Base-by-base conservation (phyloP, 371 early-diverging fungal genomes). In the Apophysomyces trapeziformis region DNA sequence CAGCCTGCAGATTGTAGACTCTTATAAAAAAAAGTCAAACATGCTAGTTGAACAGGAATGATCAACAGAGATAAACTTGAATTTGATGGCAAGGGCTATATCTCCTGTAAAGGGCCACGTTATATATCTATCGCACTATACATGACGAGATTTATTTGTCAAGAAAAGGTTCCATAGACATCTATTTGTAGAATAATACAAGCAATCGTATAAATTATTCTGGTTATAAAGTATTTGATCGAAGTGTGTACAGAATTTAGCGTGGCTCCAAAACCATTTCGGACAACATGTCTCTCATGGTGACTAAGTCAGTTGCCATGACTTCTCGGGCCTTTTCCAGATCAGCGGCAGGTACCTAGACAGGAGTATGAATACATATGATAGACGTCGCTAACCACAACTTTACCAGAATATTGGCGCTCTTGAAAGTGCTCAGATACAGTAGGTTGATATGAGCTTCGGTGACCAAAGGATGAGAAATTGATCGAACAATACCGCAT, bases 401-500 rank as follows among this genome's bases (percentile, higher is more conserved):
- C 41, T 78, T 75, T 68, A 91, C 92, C 61, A 92, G 76, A 13
- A 92, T 83, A 63, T 92, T 92, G 32, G 92, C 91, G 6, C 89
- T 88, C 60, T 78, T 88, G 61, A 76, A 88, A 8, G 92, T 92
- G 64, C 89, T 89, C 60, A 92, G 68, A 70, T 89, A 92, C 58
- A 90, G 67, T 47, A 92, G 62, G 63, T 92, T 90, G 59, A 92
- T 88, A 38, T 83, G 86, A 0, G 80, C 83, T 38, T 78, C 82
- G 0, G 83, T 83, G 21, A 74, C 76, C 58, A 92, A 77, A 7
- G 89, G 90, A 61, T 89, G 84, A n/a, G 90, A 85, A 64, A 92
- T 90, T 11, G 90, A 90, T 63, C 86, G 85, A 8, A 90, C 89
- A 66, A 92, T 90, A 69, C 92, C 92, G 60, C 85, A 89, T 46